These are phyloP conservation scores for Powellomyces hirtus DNA, from an alignment of 192 early-diverging fungal genomes.

Conservation along the genomic window DNA sequence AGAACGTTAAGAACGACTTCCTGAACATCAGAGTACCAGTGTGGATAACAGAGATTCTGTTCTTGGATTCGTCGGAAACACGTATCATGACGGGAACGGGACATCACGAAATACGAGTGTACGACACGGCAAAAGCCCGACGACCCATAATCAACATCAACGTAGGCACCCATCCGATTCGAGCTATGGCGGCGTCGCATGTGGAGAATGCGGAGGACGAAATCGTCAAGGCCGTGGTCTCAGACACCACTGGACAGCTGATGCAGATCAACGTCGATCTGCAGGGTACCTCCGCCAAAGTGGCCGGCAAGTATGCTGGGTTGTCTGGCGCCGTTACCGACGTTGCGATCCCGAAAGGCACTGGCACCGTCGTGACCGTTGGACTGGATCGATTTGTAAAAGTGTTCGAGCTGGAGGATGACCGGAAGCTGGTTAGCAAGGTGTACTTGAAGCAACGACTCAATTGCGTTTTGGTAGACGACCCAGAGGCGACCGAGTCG, in stretches of 20 bases:
- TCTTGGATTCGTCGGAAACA: conserved; percentile 55
- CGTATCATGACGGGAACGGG: conserved; percentile 68
- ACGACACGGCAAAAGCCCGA: conserved; percentile 67
- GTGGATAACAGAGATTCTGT: conserved; percentile 84
- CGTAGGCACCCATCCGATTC: conserved; percentile 70
- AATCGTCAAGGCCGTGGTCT: conserved; percentile 16
- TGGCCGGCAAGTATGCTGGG: conserved; percentile 35
- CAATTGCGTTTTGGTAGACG: conserved; percentile 64
- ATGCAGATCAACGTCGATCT: conserved; percentile 12
- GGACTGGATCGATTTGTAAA: conserved; percentile 76
- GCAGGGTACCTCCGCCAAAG: conserved; percentile 20
- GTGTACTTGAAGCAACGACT: conserved; percentile 79
- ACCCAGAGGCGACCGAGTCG: conserved; percentile 45
- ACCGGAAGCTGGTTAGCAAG: conserved; percentile 40
- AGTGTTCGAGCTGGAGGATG: conserved; percentile 62
- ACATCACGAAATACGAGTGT: conserved; percentile 64
- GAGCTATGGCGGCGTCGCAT: conserved; percentile 27
- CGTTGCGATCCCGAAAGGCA: background rate
- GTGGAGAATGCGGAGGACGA: conserved; percentile 1
- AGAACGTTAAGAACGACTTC: conserved; percentile 78
- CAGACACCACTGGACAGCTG: conserved; percentile 43
- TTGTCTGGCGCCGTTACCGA: conserved; percentile 43
- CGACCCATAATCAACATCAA: conserved; percentile 69
- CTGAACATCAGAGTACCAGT: conserved; percentile 81
- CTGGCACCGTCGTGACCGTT: conserved; percentile 50